Percentiles rank a stretch among this genome's conserved stretches.
These are phyloP conservation scores for Angomonas deanei DNA, from an alignment of 208 protist species.

Conservation along the genomic window DNA sequence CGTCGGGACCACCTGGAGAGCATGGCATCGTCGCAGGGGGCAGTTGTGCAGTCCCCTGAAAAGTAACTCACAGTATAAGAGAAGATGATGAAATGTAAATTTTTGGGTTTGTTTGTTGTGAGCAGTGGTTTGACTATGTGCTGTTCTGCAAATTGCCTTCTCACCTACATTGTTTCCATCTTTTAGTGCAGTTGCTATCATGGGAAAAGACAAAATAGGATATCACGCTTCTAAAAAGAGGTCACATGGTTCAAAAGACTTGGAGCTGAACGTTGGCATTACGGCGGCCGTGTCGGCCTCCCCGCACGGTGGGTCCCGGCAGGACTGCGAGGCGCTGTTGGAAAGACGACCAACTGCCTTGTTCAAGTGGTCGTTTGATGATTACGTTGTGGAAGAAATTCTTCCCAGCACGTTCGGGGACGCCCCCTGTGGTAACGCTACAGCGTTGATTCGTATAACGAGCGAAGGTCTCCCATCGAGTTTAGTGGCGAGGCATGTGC, in stretches of 20 bases:
- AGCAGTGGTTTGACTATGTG: too few species aligned
- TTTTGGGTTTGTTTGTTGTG: background rate
- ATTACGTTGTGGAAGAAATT: constrained; percentile 68
- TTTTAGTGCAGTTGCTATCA: too few species aligned
- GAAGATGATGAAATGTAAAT: background rate
- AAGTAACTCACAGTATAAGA: background rate
- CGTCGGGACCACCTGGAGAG: constrained; percentile 52
- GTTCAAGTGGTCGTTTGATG: constrained; percentile 86
- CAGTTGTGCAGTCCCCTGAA: background rate
- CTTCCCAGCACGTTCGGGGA: constrained; percentile 20
- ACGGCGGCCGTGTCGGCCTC: constrained; percentile 11
- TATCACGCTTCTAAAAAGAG: constrained; percentile 45
- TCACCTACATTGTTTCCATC: background rate
- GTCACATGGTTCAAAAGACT: constrained; percentile 30
- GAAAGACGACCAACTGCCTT: constrained; percentile 39
- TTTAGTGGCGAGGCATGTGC: constrained; percentile 24
- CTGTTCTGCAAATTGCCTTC: background rate
- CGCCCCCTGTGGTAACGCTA: background rate
- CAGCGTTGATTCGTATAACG: constrained; percentile 30
- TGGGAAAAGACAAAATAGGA: constrained; percentile 52
- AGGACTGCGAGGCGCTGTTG: background rate
- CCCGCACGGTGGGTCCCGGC: background rate
- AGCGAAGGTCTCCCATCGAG: constrained; percentile 68
- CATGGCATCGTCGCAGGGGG: constrained; percentile 24
- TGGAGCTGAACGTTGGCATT: constrained; percentile 68